A percentile compares a stretch with the other conserved stretches of the same genome.
These are phyloP conservation scores for Asterella californica DNA, from an alignment of 225 moss, liverwort and hornwort genomes.

Conservation along the genomic window DNA sequence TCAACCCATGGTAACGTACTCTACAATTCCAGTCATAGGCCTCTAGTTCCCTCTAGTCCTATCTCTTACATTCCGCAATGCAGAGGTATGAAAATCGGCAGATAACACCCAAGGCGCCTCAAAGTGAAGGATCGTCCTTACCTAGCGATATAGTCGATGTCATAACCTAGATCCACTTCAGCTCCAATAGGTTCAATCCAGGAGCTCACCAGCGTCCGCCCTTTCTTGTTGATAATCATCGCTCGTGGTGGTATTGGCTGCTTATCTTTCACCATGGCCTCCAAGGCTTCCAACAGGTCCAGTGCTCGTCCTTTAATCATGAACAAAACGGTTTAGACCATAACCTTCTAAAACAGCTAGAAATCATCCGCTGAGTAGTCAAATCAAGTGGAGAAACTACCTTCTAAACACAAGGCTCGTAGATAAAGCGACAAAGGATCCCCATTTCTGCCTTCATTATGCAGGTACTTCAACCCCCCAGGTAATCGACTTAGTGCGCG, in stretches of 20 bases:
- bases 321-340: slow-evolving; percentile 5
- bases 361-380: not conserved
- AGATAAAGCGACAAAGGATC: slow-evolving; percentile 90
- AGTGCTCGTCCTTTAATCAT: slow-evolving; percentile 62
- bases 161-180: slow-evolving; percentile 90
- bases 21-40: not conserved
- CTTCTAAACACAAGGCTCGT: slow-evolving; percentile 77
- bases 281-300: slow-evolving; percentile 75
- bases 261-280: slow-evolving; percentile 76
- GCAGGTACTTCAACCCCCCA: slow-evolving; percentile 55
- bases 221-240: slow-evolving; percentile 76
- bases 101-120: not conserved
- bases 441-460: slow-evolving; percentile 61
- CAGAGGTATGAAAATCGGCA: not conserved
- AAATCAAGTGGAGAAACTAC: slow-evolving; percentile 29
- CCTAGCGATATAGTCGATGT: slow-evolving; percentile 92
- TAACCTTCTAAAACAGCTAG: not conserved
- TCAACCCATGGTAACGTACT: not conserved
- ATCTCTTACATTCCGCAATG: not conserved
- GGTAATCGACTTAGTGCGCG: slow-evolving; percentile 69
- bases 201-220: slow-evolving; percentile 85
- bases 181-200: slow-evolving; percentile 95
- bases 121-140: slow-evolving; percentile 12
- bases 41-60: not conserved
- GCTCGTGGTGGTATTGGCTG: slow-evolving; percentile 69